These are phyloP conservation scores for Aspergillus sp. DNA, from an alignment of 2,329 filamentous ascomycete genomes.

Conservation along the genomic window DNA sequence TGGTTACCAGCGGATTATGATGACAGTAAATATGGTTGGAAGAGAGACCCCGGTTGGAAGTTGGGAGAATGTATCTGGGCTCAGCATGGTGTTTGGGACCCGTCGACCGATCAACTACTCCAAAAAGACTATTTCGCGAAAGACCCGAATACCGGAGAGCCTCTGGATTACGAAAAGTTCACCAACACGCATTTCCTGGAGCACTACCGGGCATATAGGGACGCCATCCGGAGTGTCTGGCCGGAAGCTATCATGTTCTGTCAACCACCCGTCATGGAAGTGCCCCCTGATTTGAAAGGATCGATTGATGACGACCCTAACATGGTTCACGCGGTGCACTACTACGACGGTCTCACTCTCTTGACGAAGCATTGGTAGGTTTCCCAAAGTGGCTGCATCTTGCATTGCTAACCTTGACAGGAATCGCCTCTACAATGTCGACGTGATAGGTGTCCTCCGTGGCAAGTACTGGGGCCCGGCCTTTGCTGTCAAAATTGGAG, in stretches of 20 bases:
- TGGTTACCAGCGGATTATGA: conserved; percentile 82
- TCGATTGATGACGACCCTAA: conserved; percentile 82
- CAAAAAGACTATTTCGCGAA: conserved; percentile 83
- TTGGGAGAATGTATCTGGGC: conserved; percentile 96
- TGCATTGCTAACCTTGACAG: conserved; percentile 24
- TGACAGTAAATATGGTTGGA: conserved; percentile 84
- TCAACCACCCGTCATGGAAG: conserved; percentile 84
- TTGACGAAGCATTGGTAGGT: conserved; percentile 89
- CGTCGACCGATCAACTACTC: conserved; percentile 65
- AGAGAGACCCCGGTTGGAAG: conserved; percentile 79
- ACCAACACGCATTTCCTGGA: conserved; percentile 89
- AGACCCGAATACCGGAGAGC: conserved; percentile 65
- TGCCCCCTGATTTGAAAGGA: conserved; percentile 80
- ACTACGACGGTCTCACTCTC: conserved; percentile 91
- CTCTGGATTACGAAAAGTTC: conserved; percentile 74
- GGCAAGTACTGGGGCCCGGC: conserved; percentile 83
- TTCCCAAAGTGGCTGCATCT: conserved; percentile 1
- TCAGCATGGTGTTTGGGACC: conserved; percentile 93
- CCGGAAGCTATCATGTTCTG: conserved; percentile 79
- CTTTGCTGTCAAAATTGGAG: conserved; percentile 87
- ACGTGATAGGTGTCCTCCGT: conserved; percentile 84
- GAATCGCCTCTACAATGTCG: conserved; percentile 94
- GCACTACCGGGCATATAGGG: conserved; percentile 69
- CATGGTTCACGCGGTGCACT: conserved; percentile 91
- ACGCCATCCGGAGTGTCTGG: conserved; percentile 68